Conservation (phyloP, 1,284 basidiomycete species). For the Sporisorium graminicola region DNA sequence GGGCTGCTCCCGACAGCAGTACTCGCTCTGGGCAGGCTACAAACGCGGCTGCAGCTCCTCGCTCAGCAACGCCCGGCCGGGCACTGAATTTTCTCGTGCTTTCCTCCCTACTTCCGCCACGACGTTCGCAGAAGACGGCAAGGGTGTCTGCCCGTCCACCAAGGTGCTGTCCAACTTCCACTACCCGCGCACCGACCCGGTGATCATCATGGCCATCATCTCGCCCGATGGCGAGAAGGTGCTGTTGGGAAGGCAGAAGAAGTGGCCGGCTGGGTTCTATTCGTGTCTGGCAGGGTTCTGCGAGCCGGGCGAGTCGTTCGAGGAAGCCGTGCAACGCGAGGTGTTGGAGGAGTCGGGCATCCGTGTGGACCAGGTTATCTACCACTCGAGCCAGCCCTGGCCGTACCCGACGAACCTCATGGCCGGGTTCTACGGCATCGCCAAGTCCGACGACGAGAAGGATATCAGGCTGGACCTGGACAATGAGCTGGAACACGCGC, state of each 20-base stretch:
- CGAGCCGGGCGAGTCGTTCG: slow-evolving; percentile 76
- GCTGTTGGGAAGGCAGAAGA: slow-evolving; percentile 84
- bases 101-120: slow-evolving; percentile 11
- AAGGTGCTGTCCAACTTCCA: slow-evolving; percentile 58
- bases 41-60: slow-evolving; percentile 80
- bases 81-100: slow-evolving; percentile 10
- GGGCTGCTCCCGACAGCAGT: slow-evolving; percentile 83
- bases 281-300: slow-evolving; percentile 68
- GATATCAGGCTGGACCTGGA: slow-evolving; percentile 88
- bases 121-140: slow-evolving; percentile 39
- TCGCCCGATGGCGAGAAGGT: slow-evolving; percentile 83
- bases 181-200: slow-evolving; percentile 71
- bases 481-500: slow-evolving; percentile 94
- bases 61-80: slow-evolving; percentile 49
- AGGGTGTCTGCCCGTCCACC: slow-evolving; percentile 44
- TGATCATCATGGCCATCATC: slow-evolving; percentile 91
- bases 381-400: slow-evolving; percentile 89
- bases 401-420: slow-evolving; percentile 83
- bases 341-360: slow-evolving; percentile 96
- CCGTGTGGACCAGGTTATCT: slow-evolving; percentile 83
- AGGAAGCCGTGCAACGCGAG: slow-evolving; percentile 92
- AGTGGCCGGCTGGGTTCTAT: slow-evolving; percentile 71
- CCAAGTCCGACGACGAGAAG: slow-evolving; percentile 68
- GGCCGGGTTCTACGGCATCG: slow-evolving; percentile 76
- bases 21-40: slow-evolving; percentile 95